Evolutionary conservation across 2,329 filamentous ascomycete genomes (phyloP), one percentile per base, ranked within the genome.

Genomic region (Aspergillus calidoustus): DNA sequence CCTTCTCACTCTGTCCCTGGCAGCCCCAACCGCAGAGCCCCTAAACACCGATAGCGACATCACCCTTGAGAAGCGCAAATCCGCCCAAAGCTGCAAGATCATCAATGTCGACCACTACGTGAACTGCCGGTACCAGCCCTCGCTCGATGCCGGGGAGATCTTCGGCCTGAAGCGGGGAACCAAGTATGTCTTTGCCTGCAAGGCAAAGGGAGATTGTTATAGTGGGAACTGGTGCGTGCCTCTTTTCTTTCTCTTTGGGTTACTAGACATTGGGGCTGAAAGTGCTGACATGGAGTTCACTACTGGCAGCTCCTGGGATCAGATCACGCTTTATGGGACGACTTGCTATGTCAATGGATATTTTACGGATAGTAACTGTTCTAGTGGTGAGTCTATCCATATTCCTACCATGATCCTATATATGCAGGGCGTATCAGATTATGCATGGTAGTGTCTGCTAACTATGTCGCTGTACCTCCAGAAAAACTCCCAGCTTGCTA

Each of bases 341-440:
- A 63, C 61, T 3, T 63, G 61, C 30, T 63, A 63, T 31, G 57
- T 63, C 1, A 63, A 57, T 57, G 61, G 61, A 41, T 63, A 63
- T 44, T 63, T 60, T 50, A 63, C 61, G 31, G 61, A 63, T 57
- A 56, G 52, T 30, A 63, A 63, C 57, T 63, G 61, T 41, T 57
- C 22, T 5, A 57, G 7, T 34, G 11, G 34, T 41, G 15, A 41
- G 34, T 15, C 15, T 15, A 3, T 41, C 11, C 11, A 5, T 11
- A 17, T 41, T 13, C 2, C 34, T 15, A 2, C 9, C 3, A 28
- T 28, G 25, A 28, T 7, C 4, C 6, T 28, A 28, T 7, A 4
- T 7, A 28, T 28, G 25, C 25, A 7, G 6, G 25, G 25, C 25
- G 25, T 41, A 41, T 41, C 11, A 41, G 15, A 38, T 38, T 41